Conservation (phyloP, 768 basidiomycete species). For the Leccinellum albellum region DNA sequence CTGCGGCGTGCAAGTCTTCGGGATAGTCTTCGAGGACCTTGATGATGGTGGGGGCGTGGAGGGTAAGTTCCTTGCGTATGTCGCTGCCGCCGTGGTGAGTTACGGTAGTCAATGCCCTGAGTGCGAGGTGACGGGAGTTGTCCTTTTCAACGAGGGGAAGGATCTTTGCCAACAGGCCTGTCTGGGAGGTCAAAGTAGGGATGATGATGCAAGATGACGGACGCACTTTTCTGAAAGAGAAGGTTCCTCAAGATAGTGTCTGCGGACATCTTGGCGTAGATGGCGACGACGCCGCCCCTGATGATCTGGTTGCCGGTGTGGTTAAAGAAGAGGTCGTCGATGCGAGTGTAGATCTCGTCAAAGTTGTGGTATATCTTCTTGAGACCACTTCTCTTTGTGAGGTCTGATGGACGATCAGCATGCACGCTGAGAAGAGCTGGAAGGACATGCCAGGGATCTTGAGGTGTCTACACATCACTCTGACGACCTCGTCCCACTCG, state of each 20-base stretch:
- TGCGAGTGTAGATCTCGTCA: conserved; percentile 43
- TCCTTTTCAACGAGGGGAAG: conserved; percentile 50
- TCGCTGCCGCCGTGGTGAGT: conserved; percentile 58
- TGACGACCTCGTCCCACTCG: conserved; percentile 47
- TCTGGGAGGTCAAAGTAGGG: neutral
- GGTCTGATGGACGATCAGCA: conserved; percentile 37
- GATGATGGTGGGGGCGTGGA: conserved; percentile 38
- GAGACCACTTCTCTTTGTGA: conserved; percentile 52
- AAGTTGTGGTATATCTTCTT: conserved; percentile 63
- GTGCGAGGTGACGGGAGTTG: conserved; percentile 47
- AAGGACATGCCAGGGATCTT: conserved; percentile 48
- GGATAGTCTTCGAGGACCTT: conserved; percentile 47
- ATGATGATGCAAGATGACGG: neutral
- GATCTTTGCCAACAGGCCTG: conserved; percentile 57
- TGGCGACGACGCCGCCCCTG: conserved; percentile 53
- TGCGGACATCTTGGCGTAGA: conserved; percentile 61
- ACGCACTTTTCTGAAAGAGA: conserved; percentile 51
- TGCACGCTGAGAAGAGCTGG: no score
- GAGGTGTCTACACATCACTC: conserved; percentile 47
- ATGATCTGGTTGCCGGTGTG: conserved; percentile 45
- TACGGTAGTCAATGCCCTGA: conserved; percentile 53
- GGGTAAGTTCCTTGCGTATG: conserved; percentile 49
- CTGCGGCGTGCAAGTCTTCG: conserved; percentile 47
- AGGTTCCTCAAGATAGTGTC: conserved; percentile 60
- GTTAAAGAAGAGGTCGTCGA: conserved; percentile 47